Percentiles rank a stretch among this genome's conserved stretches.
Evolutionary conservation across 129 eudicot species (phyloP).

Genomic region (Cynara cardunculus): DNA sequence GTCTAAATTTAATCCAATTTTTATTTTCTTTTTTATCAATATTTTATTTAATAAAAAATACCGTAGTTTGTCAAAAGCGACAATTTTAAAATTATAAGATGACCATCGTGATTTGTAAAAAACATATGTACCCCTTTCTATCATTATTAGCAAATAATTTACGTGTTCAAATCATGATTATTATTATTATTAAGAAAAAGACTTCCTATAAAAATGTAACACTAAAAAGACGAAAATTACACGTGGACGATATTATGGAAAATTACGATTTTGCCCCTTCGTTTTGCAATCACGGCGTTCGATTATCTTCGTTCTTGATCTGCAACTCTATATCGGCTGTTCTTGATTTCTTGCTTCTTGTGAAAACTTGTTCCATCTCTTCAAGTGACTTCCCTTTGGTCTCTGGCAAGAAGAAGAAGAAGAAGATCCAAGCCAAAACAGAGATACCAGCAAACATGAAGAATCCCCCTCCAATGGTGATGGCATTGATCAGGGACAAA

Average conservation of each 20-base stretch:
- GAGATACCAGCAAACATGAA: conserved; percentile 70
- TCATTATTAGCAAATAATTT: too few species aligned
- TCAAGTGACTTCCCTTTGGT: conserved; percentile 74
- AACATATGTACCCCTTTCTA: too few species aligned
- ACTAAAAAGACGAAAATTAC: neutral
- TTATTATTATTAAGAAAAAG: too few species aligned
- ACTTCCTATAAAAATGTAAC: too few species aligned
- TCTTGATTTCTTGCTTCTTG: conserved; percentile 20
- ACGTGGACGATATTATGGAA: neutral
- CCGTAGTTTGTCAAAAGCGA: too few species aligned
- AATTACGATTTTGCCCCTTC: conserved; percentile 6
- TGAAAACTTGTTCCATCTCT: conserved; percentile 65
- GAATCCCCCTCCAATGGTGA: conserved; percentile 78
- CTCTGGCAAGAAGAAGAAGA: conserved; percentile 77
- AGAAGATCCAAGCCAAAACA: conserved; percentile 65
- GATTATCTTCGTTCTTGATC: conserved; percentile 13
- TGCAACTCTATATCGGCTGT: conserved; percentile 28
- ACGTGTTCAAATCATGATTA: too few species aligned
- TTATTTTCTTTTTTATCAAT: neutral
- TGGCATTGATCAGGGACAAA: conserved; percentile 48
- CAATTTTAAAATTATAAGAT: too few species aligned
- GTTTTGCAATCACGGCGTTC: neutral
- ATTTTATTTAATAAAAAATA: too few species aligned
- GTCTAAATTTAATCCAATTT: neutral
- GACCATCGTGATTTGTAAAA: too few species aligned